These are phyloP conservation scores for Backusella sp. DNA, from an alignment of 192 early-diverging fungal species.

Conservation along the genomic window DNA sequence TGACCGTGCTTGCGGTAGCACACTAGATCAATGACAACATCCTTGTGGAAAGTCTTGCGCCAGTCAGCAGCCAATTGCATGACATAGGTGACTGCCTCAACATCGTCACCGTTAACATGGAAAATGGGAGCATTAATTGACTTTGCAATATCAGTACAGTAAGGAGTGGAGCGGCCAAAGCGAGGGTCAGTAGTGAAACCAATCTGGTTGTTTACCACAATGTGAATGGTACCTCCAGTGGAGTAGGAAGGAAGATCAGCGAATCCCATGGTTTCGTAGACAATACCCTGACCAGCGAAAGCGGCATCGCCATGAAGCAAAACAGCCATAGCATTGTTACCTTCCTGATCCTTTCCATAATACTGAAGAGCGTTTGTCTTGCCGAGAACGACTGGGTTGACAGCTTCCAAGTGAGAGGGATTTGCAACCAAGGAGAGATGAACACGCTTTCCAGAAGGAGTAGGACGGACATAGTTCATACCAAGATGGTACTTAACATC, in stretches of 20 bases:
- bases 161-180: constrained; percentile 92
- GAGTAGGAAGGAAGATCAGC: constrained; percentile 93
- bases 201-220: constrained; percentile 99
- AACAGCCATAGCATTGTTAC: constrained; percentile 87
- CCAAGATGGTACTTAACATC: constrained; percentile 95
- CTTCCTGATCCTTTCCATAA: constrained; percentile 86
- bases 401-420: constrained; percentile 98
- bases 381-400: constrained; percentile 96
- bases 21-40: constrained; percentile 95
- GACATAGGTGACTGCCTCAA: constrained; percentile 93
- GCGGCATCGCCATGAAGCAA: constrained; percentile 98
- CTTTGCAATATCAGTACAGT: constrained; percentile 98
- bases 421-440: constrained; percentile 97
- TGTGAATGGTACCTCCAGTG: constrained; percentile 97
- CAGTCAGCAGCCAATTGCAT: constrained; percentile 95
- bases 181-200: constrained; percentile 99
- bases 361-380: constrained; percentile 96
- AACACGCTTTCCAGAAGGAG: constrained; percentile 95
- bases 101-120: constrained; percentile 98
- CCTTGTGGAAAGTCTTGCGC: constrained; percentile 93
- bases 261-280: constrained; percentile 98
- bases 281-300: constrained; percentile 96
- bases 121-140: constrained; percentile 95
- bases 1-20: constrained; percentile 98
- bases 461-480: constrained; percentile 95